These are phyloP conservation scores for Monilinia aucupariae DNA, from an alignment of 2,329 filamentous ascomycete species.

Conservation along the genomic window DNA sequence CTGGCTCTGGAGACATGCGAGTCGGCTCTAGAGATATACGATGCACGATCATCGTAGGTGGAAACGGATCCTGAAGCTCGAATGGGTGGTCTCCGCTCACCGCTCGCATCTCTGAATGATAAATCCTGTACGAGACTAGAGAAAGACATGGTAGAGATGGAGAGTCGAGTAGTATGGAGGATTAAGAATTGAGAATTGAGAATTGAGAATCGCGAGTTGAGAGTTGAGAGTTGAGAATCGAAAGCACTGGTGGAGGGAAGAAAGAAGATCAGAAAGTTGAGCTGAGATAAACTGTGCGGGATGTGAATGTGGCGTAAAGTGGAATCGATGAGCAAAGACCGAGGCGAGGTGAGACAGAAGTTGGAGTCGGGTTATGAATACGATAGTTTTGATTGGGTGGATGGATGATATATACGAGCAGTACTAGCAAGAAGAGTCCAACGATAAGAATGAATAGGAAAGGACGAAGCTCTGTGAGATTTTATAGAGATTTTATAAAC, in stretches of 20 bases:
- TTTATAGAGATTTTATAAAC: no score
- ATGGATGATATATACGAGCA: background rate
- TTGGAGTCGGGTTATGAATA: conserved; percentile 17
- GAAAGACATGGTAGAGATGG: conserved; percentile 52
- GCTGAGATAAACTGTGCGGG: background rate
- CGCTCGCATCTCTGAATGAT: conserved; percentile 51
- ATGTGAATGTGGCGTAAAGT: conserved; percentile 5
- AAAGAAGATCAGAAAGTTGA: background rate
- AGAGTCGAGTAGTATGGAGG: no score
- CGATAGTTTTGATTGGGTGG: conserved; percentile 13
- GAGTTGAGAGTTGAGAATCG: no score
- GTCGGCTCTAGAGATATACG: conserved; percentile 50
- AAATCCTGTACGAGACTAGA: conserved; percentile 63
- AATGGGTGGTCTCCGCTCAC: conserved; percentile 42
- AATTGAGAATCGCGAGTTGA: no score
- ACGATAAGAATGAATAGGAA: background rate
- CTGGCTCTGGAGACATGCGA: conserved; percentile 59
- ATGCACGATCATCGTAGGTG: conserved; percentile 54
- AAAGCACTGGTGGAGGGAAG: background rate
- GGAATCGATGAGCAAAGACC: no score
- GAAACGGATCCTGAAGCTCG: conserved; percentile 41
- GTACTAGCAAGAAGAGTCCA: no score
- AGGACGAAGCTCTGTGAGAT: background rate
- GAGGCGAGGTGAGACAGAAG: no score
- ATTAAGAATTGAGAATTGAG: no score